Evolutionary conservation across 192 early-diverging fungal species (phyloP).

Genomic region (Chytriomyces sp.): DNA sequence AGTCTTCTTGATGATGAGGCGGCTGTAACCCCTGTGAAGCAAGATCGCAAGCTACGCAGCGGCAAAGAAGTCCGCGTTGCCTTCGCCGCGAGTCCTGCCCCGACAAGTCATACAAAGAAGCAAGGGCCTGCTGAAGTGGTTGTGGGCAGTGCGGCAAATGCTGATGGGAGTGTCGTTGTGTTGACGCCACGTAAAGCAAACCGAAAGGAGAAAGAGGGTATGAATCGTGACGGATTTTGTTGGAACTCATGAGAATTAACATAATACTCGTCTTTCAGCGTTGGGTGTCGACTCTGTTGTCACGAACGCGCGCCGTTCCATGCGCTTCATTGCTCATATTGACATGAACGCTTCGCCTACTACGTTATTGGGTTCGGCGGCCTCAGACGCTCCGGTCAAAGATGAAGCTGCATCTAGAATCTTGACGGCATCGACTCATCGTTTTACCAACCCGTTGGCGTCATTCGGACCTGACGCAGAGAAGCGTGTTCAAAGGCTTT

Average conservation of each 20-base stretch:
- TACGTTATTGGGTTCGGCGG: no score
- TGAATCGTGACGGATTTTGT: conserved; percentile 2
- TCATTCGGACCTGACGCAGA: conserved; percentile 16
- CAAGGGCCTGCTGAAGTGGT: neutral
- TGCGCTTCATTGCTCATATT: conserved; percentile 10
- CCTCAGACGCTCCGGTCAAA: no score
- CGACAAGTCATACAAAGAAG: neutral
- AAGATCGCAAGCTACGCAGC: conserved; percentile 2
- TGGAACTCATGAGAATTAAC: neutral
- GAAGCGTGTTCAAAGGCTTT: conserved; percentile 8
- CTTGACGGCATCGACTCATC: no score
- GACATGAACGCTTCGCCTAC: neutral
- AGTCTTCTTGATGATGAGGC: neutral
- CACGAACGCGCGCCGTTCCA: conserved; percentile 29
- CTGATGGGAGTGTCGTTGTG: conserved; percentile 25
- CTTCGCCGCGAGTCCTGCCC: neutral
- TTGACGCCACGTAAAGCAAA: conserved; percentile 28
- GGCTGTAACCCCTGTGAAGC: neutral
- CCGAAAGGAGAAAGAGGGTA: conserved; percentile 30
- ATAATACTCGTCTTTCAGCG: conserved; percentile 7
- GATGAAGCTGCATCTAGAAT: no score
- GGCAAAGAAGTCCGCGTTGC: conserved; percentile 8
- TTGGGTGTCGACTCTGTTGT: conserved; percentile 34
- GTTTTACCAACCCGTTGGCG: neutral
- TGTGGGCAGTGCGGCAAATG: neutral